These are phyloP conservation scores for Iodosphaeria phyllophila DNA, from an alignment of 2,329 filamentous ascomycete genomes.

Conservation along the genomic window DNA sequence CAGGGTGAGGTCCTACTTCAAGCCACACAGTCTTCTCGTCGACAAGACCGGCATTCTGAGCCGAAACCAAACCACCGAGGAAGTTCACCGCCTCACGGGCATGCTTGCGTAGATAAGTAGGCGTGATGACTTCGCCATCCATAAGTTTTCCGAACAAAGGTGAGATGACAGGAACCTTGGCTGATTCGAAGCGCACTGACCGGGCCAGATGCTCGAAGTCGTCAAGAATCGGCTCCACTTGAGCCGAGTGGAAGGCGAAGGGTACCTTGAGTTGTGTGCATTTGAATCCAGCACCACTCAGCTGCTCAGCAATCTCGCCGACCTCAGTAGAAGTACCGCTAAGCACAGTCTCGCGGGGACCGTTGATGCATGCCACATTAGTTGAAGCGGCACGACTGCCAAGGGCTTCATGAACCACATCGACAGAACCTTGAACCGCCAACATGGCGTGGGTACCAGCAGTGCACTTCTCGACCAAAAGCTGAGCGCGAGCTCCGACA, in stretches of 20 bases:
- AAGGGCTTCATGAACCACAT: slow-evolving; percentile 33
- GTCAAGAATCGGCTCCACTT: slow-evolving; percentile 43
- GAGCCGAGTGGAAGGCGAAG: slow-evolving; percentile 48
- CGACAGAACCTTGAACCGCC: slow-evolving; percentile 25
- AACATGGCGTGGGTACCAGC: slow-evolving; percentile 44
- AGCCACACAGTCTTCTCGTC: slow-evolving; percentile 51
- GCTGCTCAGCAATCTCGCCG: slow-evolving; percentile 16
- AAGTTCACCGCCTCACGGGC: slow-evolving; percentile 54
- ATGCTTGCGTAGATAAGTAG: slow-evolving; percentile 44
- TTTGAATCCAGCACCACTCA: slow-evolving; percentile 35
- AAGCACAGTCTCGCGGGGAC: slow-evolving; percentile 58
- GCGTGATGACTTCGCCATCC: slow-evolving; percentile 34
- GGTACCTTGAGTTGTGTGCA: slow-evolving; percentile 43
- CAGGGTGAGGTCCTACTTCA: slow-evolving; percentile 57
- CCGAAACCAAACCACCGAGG: slow-evolving; percentile 38
- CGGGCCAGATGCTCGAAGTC: slow-evolving; percentile 36
- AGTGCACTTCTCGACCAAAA: slow-evolving; percentile 46
- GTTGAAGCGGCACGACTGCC: slow-evolving; percentile 19
- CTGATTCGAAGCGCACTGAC: slow-evolving; percentile 33
- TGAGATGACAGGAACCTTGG: slow-evolving; percentile 44
- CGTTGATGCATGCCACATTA: slow-evolving; percentile 56
- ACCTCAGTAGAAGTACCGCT: slow-evolving; percentile 27
- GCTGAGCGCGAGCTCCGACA: slow-evolving; percentile 46
- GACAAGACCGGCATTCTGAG: slow-evolving; percentile 37
- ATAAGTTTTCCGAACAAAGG: slow-evolving; percentile 44